Conservation (phyloP, 805 yeast genomes). For the Yamadazyma philogaea region DNA sequence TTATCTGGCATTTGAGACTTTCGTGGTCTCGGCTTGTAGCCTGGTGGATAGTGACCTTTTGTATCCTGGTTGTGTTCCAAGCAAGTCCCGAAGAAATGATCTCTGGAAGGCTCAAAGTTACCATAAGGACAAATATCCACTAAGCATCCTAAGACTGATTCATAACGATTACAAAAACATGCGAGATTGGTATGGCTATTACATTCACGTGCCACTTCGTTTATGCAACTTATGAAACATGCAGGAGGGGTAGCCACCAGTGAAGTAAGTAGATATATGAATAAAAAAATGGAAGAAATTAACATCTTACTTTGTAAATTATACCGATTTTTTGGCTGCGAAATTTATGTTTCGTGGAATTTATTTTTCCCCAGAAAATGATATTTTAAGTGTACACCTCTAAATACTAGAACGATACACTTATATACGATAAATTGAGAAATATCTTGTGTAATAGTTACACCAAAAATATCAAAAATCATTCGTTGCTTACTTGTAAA, state of each 20-base stretch:
- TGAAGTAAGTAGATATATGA: neutral
- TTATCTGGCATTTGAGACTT: neutral
- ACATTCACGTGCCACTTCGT: slow-evolving; percentile 35
- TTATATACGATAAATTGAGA: no score
- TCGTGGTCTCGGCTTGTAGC: slow-evolving; percentile 5
- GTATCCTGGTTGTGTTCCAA: slow-evolving; percentile 30
- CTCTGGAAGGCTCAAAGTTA: slow-evolving; percentile 41
- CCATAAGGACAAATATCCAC: slow-evolving; percentile 46
- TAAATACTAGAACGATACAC: no score
- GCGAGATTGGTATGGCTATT: slow-evolving; percentile 32
- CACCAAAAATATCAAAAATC: no score
- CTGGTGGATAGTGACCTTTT: slow-evolving; percentile 13
- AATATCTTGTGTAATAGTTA: no score
- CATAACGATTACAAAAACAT: slow-evolving; percentile 39
- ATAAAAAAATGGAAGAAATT: neutral
- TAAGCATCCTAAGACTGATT: slow-evolving; percentile 42
- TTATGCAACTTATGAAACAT: slow-evolving; percentile 45
- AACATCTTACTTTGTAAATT: slow-evolving; percentile 4
- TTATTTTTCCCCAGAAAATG: no score
- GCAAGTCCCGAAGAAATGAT: slow-evolving; percentile 50
- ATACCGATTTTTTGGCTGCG: slow-evolving; percentile 2
- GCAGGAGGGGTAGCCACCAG: slow-evolving; percentile 48
- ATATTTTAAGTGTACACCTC: no score
- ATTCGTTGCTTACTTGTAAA: no score
- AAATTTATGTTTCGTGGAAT: slow-evolving; percentile 1